These are phyloP conservation scores for Kentomonas sorsogonicus DNA, from an alignment of 208 protist genomes.

Conservation along the genomic window DNA sequence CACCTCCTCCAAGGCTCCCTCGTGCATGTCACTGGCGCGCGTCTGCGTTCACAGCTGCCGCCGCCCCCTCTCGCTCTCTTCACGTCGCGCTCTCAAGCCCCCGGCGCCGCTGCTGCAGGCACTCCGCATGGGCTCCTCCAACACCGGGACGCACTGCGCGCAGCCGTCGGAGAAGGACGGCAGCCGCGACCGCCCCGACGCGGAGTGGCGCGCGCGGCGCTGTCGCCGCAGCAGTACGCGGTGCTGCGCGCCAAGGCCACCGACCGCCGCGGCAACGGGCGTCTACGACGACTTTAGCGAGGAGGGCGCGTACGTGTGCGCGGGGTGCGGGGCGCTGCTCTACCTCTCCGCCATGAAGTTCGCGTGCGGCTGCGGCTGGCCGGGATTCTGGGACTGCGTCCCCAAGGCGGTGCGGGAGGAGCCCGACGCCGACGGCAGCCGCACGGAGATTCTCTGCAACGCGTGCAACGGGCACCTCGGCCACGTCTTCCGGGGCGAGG, in stretches of 20 bases:
- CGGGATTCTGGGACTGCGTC: constrained; percentile 82
- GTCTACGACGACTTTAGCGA: constrained; percentile 68
- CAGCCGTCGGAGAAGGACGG: constrained; percentile 36
- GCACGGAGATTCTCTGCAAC: constrained; percentile 90
- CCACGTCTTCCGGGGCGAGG: constrained; percentile 89
- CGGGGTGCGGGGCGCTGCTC: constrained; percentile 69
- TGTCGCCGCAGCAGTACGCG: constrained; percentile 49
- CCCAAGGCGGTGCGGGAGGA: constrained; percentile 67
- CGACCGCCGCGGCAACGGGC: constrained; percentile 50
- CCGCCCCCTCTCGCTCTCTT: not conserved
- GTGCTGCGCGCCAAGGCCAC: constrained; percentile 81
- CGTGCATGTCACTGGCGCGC: not conserved
- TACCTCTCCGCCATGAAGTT: constrained; percentile 88
- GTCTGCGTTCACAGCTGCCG: not conserved
- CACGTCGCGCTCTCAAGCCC: too few species aligned
- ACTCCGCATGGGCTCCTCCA: not conserved
- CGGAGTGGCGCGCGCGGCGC: constrained; percentile 45
- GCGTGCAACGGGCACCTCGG: constrained; percentile 91
- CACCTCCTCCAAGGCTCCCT: not conserved
- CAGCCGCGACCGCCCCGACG: constrained; percentile 63
- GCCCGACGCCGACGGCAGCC: constrained; percentile 61
- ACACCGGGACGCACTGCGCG: constrained; percentile 57
- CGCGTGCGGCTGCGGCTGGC: constrained; percentile 85
- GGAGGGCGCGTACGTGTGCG: constrained; percentile 69
- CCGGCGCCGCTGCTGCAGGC: not conserved